These are phyloP conservation scores for Xylariaceae sp. DNA, from an alignment of 2,329 filamentous ascomycete genomes.

Conservation along the genomic window DNA sequence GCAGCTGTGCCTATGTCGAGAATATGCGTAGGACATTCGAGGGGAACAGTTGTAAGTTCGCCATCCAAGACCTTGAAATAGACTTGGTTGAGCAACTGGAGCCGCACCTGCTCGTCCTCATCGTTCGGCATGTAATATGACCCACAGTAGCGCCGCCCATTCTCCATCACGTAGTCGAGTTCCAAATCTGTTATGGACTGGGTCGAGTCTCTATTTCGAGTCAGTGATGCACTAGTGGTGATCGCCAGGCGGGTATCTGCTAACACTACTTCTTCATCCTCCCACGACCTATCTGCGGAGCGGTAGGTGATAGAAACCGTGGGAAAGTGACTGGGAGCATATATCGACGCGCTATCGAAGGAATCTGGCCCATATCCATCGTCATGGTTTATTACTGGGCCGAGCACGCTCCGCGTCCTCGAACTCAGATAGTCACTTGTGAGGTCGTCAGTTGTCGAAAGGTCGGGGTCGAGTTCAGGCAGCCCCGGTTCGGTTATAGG, in stretches of 20 bases:
- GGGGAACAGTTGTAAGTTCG: constrained; percentile 42
- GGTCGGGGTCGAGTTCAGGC: constrained; percentile 30
- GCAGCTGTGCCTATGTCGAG: constrained; percentile 59
- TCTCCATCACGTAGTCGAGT: constrained; percentile 55
- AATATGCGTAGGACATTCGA: constrained; percentile 42
- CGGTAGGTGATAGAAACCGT: constrained; percentile 35
- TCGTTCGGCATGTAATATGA: constrained; percentile 65
- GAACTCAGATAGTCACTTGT: constrained; percentile 32
- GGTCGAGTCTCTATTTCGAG: constrained; percentile 35
- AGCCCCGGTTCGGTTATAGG: constrained; percentile 25
- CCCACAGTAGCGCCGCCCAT: constrained; percentile 59
- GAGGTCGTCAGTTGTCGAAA: constrained; percentile 32
- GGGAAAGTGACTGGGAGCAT: constrained; percentile 41
- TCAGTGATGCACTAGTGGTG: constrained; percentile 9
- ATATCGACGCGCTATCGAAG: constrained; percentile 42
- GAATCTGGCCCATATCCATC: constrained; percentile 25
- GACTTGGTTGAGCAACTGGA: constrained; percentile 60
- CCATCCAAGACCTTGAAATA: constrained; percentile 50
- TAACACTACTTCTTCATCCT: constrained; percentile 41
- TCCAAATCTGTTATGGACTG: constrained; percentile 48
- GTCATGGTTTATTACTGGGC: constrained; percentile 23
- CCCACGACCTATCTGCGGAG: constrained; percentile 33
- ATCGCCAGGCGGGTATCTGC: constrained; percentile 19
- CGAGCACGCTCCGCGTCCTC: constrained; percentile 26
- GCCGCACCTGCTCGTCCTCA: constrained; percentile 58